phyloP scores from a whole-genome alignment of 2,329 filamentous ascomycete genomes.

The Beauveria sp. region DNA sequence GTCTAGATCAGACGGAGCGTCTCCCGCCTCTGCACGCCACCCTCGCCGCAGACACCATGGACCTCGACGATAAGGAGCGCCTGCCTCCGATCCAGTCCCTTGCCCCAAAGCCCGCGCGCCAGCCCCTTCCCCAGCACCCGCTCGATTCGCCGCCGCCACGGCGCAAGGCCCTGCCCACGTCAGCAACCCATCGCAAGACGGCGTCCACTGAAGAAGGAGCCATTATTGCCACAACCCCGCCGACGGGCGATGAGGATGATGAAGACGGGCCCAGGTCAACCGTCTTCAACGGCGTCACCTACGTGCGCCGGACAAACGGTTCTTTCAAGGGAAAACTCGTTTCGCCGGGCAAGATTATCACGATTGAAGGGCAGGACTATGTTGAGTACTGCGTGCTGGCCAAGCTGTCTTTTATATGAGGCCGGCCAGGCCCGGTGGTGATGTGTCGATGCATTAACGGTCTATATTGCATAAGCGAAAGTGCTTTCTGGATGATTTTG shows the following conservation, averaged over 20 bases:
- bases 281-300: conserved; percentile 2
- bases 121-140: conserved; percentile 1
- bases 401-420: conserved; percentile 6
- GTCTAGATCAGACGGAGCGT: background rate
- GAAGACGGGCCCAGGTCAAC: background rate
- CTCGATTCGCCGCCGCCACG: background rate
- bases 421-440: background rate
- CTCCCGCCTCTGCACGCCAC: conserved; percentile 6
- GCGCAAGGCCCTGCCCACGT: conserved; percentile 2
- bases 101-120: background rate
- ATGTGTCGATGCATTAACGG: conserved; percentile 2
- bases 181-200: background rate
- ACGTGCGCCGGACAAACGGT: conserved; percentile 4
- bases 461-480: conserved; percentile 10
- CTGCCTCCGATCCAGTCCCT: conserved; percentile 3
- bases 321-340: conserved; percentile 7
- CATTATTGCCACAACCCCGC: background rate
- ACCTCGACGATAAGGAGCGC: conserved; percentile 7
- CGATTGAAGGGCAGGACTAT: conserved; percentile 11
- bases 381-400: conserved; percentile 11
- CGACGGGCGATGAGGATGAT: conserved; percentile 2
- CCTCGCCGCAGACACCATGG: conserved; percentile 3
- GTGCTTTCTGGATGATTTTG: background rate
- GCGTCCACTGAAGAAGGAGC: background rate
- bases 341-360: conserved; percentile 11